Evolutionary conservation across 2,329 filamentous ascomycete species (phyloP).

Genomic region (Fonsecaea nubica): DNA sequence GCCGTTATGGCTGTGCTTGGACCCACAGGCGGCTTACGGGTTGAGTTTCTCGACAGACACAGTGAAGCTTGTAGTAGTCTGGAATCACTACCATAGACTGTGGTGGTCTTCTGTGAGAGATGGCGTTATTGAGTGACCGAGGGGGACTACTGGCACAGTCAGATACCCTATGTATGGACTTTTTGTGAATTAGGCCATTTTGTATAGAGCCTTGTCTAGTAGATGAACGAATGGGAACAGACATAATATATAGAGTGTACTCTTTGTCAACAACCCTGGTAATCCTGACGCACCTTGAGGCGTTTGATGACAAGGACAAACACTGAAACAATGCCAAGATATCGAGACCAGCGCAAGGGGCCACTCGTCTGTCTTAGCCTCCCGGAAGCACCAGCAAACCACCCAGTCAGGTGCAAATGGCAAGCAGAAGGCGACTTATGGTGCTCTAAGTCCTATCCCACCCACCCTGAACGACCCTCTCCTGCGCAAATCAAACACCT

Average conservation of each 20-base stretch:
- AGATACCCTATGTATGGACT: neutral
- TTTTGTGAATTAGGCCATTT: neutral
- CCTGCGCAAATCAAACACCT: slow-evolving; percentile 29
- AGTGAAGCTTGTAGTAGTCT: neutral
- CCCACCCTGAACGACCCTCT: slow-evolving; percentile 26
- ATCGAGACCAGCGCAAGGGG: neutral
- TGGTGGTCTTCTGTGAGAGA: neutral
- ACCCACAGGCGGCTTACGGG: neutral
- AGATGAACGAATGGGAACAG: neutral
- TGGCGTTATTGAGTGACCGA: neutral
- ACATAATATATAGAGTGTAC: neutral
- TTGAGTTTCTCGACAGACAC: neutral
- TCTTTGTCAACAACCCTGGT: neutral
- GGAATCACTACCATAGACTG: neutral
- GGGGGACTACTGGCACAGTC: neutral
- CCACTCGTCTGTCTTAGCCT: neutral
- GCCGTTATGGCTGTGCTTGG: neutral
- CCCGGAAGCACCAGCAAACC: neutral
- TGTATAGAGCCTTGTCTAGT: neutral
- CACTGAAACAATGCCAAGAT: slow-evolving; percentile 11
- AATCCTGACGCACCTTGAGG: too few relatives aligned
- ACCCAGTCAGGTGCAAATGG: slow-evolving; percentile 5
- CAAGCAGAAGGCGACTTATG: slow-evolving; percentile 1
- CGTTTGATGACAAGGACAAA: neutral
- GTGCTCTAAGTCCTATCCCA: slow-evolving; percentile 10